Percentiles rank a stretch among this genome's conserved stretches.
Conservation (phyloP, 2,329 filamentous ascomycete genomes). For the Sporothrix humicola region DNA sequence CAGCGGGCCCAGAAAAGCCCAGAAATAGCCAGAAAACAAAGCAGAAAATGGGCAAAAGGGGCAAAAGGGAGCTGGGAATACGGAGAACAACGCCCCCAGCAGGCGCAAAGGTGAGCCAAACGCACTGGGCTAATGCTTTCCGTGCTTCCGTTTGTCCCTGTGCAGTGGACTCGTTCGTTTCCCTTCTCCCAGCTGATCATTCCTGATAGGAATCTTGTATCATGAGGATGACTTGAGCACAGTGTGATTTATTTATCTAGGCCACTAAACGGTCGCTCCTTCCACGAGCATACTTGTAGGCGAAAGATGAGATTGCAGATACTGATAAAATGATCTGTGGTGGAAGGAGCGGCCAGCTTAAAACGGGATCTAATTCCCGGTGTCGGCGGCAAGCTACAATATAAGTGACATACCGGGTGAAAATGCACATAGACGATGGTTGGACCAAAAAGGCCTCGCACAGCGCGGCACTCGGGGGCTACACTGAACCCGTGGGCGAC, state of each 20-base stretch:
- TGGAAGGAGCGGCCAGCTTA: not conserved
- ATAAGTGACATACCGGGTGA: not conserved
- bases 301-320: too few relatives aligned
- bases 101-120: not conserved
- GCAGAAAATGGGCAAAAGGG: not conserved
- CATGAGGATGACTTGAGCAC: not conserved
- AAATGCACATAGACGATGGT: not conserved
- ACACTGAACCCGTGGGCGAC: not conserved
- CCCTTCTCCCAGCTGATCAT: conserved; percentile 21
- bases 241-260: not conserved
- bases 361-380: conserved; percentile 24
- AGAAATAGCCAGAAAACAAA: not conserved
- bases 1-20: conserved; percentile 15
- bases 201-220: not conserved
- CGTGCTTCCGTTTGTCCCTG: conserved; percentile 28
- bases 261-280: not conserved
- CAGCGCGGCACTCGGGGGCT: conserved; percentile 19
- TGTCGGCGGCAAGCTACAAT: conserved; percentile 22
- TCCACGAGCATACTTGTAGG: not conserved
- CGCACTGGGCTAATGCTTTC: not conserved
- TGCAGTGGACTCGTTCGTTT: conserved; percentile 1
- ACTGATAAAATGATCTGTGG: too few relatives aligned
- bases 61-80: conserved; percentile 29
- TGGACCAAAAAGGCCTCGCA: not conserved
- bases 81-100: not conserved